Evolutionary conservation across 176 grass and related monocot species (phyloP).

Genomic region (Themeda triandra): DNA sequence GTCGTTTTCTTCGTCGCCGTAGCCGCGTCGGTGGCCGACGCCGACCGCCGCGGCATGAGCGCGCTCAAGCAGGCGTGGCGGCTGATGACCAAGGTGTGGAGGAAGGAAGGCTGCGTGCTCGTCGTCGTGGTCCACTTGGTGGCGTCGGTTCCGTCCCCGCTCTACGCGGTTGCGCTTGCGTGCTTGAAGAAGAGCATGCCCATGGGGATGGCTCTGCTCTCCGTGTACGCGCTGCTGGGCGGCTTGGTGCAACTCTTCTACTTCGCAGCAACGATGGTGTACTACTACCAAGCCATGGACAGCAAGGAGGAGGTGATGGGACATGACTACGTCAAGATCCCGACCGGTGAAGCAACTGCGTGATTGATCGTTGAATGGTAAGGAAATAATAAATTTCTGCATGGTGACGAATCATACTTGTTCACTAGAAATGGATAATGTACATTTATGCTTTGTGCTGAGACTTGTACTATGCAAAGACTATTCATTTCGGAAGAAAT

Average conservation of each 20-base stretch:
- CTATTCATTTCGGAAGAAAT: background rate
- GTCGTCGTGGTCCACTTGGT: background rate
- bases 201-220: background rate
- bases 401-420: background rate
- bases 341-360: slow-evolving; percentile 3
- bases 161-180: background rate
- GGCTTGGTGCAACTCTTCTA: background rate
- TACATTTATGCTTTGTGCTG: background rate
- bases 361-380: background rate
- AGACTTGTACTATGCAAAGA: background rate
- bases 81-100: slow-evolving; percentile 21
- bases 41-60: background rate
- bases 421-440: background rate
- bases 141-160: background rate
- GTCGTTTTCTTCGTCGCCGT: background rate
- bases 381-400: background rate
- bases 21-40: slow-evolving; percentile 19
- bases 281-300: slow-evolving; percentile 22
- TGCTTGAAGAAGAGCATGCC: background rate
- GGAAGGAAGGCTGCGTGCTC: slow-evolving; percentile 26
- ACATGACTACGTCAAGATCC: slow-evolving; percentile 20
- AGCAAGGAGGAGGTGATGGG: background rate
- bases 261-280: background rate
- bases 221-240: background rate
- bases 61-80: slow-evolving; percentile 28